Evolutionary conservation across 2,329 filamentous ascomycete species (phyloP), one percentile per base, ranked within the genome.

Genomic region (Talaromyces sp.): DNA sequence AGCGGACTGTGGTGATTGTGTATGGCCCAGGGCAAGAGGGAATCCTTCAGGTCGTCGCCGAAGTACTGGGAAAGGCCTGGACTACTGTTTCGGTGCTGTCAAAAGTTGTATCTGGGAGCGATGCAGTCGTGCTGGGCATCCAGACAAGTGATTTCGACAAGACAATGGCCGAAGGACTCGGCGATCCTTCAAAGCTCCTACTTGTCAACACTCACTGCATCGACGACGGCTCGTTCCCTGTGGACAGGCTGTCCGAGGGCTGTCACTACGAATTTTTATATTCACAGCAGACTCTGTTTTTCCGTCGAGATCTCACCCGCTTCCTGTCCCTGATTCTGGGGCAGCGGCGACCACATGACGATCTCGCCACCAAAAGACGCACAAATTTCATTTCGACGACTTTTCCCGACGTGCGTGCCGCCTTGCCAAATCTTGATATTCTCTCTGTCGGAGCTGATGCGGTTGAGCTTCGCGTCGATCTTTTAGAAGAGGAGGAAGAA

Each of bases 191-290:
- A 14, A 79, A 86, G 35, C 79, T 90, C 51, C 82, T 91, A 54
- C 78, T 87, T 60, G 88, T 95, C 71, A 89, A 93, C 71, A 86
- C 89, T 26, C 89, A 93, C 72, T 90, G 88, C 70, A 85, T 91
- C 64, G 86, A 87, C 67, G 80, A 86, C 59, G 86, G 86, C 31
- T 89, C 88, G 78, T 85, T 86, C 19, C 86, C 87, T n/a, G 86
- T 90, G 65, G 72, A 83, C 43, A 73, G 80, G 52, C 81, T 92
- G 26, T 91, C 87, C 17, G 79, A 84, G 27, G 75, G 83, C 60
- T 93, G 89, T 77, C 89, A 95, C 75, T 95, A 93, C 76, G 91
- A 96, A 72, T 95, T 93, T 67, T 81, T 96, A 21, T 96, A 95
- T 77, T 90, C 89, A 3, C 17, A 7, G n/a, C 84, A 87, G 64